Evolutionary conservation across 2,329 filamentous ascomycete species (phyloP).

Genomic region (Sarocladiaceae sp.): DNA sequence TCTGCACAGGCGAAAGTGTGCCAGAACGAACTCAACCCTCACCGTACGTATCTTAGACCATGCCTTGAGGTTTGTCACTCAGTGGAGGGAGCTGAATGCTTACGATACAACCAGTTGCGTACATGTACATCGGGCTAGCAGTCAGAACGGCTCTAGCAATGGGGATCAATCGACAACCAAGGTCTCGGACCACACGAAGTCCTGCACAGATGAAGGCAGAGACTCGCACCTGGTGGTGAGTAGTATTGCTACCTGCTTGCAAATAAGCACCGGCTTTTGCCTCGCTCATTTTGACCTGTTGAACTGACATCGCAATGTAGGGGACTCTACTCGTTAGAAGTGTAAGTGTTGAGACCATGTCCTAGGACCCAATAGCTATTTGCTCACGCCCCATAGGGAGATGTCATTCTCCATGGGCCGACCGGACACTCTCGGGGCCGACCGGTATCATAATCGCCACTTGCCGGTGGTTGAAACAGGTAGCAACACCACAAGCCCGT

Average conservation of each 20-base stretch:
- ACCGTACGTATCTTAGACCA: slow-evolving; percentile 26
- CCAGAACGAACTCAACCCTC: slow-evolving; percentile 44
- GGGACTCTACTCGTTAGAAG: slow-evolving; percentile 40
- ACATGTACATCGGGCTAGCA: slow-evolving; percentile 44
- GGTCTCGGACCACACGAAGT: slow-evolving; percentile 22
- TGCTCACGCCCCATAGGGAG: slow-evolving; percentile 25
- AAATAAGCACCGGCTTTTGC: too few species aligned
- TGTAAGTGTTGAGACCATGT: slow-evolving; percentile 22
- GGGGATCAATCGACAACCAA: slow-evolving; percentile 40
- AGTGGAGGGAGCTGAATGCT: too few species aligned
- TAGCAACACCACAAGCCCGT: too few species aligned
- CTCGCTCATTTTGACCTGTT: neutral
- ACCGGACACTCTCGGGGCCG: slow-evolving; percentile 42
- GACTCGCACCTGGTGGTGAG: slow-evolving; percentile 42
- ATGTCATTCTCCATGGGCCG: slow-evolving; percentile 44
- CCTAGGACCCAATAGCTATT: neutral
- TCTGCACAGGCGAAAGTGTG: slow-evolving; percentile 39
- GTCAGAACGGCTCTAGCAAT: slow-evolving; percentile 42
- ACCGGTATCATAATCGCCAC: slow-evolving; percentile 42
- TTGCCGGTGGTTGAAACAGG: slow-evolving; percentile 18
- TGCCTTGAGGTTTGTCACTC: too few species aligned
- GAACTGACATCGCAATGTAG: slow-evolving; percentile 18
- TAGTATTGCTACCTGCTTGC: neutral
- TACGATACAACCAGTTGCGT: slow-evolving; percentile 27
- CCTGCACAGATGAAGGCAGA: slow-evolving; percentile 29